Conservation (phyloP, 257 asterid species). For the Solanum tarapatanum region DNA sequence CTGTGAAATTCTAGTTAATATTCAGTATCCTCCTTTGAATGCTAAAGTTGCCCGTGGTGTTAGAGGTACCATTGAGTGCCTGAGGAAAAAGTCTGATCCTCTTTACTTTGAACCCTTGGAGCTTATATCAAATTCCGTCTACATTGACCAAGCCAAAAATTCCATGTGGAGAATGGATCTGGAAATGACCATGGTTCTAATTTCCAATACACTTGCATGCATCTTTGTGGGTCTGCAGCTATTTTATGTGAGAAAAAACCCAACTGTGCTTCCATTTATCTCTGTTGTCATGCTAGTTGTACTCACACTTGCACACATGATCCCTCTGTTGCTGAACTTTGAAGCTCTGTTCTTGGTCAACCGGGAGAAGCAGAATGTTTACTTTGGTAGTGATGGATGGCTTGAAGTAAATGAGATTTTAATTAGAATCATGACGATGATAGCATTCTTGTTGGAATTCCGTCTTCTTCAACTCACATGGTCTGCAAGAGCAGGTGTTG, state of each 20-base stretch:
- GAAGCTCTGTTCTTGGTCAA: constrained; percentile 60
- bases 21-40: constrained; percentile 46
- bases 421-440: constrained; percentile 77
- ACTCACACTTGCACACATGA: constrained; percentile 65
- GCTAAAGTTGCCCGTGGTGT: constrained; percentile 24
- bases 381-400: constrained; percentile 67
- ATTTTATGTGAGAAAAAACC: constrained; percentile 46
- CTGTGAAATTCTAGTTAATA: constrained; percentile 57
- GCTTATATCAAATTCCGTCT: constrained; percentile 45
- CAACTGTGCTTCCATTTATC: constrained; percentile 44
- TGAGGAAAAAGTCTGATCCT: constrained; percentile 40
- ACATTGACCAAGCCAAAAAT: constrained; percentile 51
- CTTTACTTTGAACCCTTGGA: constrained; percentile 59
- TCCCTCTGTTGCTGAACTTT: constrained; percentile 70
- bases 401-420: constrained; percentile 77
- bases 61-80: constrained; percentile 71
- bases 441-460: constrained; percentile 75
- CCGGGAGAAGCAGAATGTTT: constrained; percentile 36
- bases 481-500: constrained; percentile 55
- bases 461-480: constrained; percentile 73
- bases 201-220: constrained; percentile 68
- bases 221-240: constrained; percentile 64
- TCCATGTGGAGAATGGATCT: constrained; percentile 86
- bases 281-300: constrained; percentile 55
- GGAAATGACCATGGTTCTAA: constrained; percentile 72